Base-by-base conservation (phyloP, 73 alveolate genomes). In the Paramecium primaurelia region DNA sequence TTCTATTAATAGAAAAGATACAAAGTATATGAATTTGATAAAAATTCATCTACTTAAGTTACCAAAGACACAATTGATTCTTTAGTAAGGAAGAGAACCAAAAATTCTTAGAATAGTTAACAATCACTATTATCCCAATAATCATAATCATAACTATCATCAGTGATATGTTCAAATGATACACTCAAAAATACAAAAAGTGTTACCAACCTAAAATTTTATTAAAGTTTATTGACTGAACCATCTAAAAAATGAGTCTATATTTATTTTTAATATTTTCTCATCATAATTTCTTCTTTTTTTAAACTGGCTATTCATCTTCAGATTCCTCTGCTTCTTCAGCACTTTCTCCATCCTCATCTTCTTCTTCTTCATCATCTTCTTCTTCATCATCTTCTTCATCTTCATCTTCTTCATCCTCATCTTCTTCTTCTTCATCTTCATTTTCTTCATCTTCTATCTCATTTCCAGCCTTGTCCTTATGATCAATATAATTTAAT, bases 1-100 rank as follows among this genome's bases (percentile, higher is more conserved):
- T 80, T 45, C 30, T 42, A 80, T 80, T 8, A 44, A 26, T 28
- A 80, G 49, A 32, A 80, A 9, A 80, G 75, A 49, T 45, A 45
- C 3, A 45, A 47, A 49, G n/a, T n/a, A 1, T 25, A 28, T 80
- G 91, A 80, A 45, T 32, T 34, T 42, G 91, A 80, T 34, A 80
- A 47, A 28, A 45, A 47, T 4, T 80, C 91, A 32, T 34, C 91
- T 11, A 47, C 58, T 11, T 80, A 80, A 64, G 58, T 80, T 8
- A 80, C 91, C 9, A 80, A 80, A 47, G 91, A 80, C n/a, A 80
- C 91, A 8, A 80, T 80, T 1, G 91, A 80, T 22, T 80, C 91
- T 38, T 45, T 80, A 47, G 58, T 80, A 22, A 80, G 75, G 12
- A 80, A 47, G 47, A 40, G 91, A 80, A 32, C 91, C 4, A 45